These are phyloP conservation scores for Aspergillus saccharolyticus DNA, from an alignment of 495 filamentous ascomycete species.

Conservation along the genomic window DNA sequence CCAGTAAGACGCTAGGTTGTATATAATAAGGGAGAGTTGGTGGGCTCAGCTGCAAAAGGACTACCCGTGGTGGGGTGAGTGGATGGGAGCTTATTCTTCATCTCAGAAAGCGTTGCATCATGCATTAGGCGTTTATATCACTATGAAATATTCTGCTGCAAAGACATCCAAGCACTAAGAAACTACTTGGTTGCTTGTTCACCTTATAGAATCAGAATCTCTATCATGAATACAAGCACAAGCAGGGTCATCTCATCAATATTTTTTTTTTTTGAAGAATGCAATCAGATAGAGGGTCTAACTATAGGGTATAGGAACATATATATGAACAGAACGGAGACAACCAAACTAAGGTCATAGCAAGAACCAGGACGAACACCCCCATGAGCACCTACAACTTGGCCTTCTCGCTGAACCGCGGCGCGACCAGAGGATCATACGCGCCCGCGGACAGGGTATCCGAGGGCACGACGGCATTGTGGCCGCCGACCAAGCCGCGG, in stretches of 20 bases:
- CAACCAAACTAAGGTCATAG: not conserved
- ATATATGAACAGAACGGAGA: not conserved
- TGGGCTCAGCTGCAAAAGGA: too few relatives aligned
- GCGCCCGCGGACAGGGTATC: constrained; percentile 62
- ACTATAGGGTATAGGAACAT: not conserved
- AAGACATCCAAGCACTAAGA: too few relatives aligned
- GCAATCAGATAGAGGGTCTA: not conserved
- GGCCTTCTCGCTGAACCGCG: constrained; percentile 54
- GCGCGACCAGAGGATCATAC: constrained; percentile 62
- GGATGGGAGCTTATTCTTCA: too few relatives aligned
- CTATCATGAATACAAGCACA: too few relatives aligned
- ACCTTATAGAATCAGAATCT: too few relatives aligned
- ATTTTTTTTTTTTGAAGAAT: not conserved
- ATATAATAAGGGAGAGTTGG: too few relatives aligned
- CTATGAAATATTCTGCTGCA: not conserved
- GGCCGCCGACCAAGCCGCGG: constrained; percentile 60
- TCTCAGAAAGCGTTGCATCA: not conserved
- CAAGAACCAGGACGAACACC: not conserved
- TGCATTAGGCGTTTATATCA: not conserved
- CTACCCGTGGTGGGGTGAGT: too few relatives aligned
- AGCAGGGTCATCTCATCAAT: not conserved
- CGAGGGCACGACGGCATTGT: constrained; percentile 58
- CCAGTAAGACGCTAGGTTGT: too few relatives aligned
- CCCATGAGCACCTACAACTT: constrained; percentile 52
- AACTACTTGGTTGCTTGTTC: too few relatives aligned